phyloP scores from a whole-genome alignment of 768 basidiomycete genomes.

The Lactifluus pinguis region DNA sequence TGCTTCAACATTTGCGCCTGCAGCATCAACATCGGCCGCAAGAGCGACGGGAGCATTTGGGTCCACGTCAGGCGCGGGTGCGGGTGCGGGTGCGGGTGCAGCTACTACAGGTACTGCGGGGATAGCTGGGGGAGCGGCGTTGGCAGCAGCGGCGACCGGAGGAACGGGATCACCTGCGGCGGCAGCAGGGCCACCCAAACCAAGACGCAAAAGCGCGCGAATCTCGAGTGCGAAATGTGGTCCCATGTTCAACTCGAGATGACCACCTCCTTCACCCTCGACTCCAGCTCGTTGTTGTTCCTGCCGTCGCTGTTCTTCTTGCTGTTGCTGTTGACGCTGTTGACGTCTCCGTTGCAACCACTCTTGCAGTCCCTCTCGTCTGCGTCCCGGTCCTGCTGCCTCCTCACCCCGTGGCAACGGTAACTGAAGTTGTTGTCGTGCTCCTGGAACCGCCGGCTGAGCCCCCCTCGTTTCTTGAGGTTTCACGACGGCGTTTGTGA shows the following conservation, averaged over 20 bases:
- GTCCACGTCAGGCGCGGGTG: background rate
- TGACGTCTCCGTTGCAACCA: background rate
- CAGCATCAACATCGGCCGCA: background rate
- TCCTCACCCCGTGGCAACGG: background rate
- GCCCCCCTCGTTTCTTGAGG: background rate
- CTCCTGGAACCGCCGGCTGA: no score
- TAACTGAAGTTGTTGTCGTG: background rate
- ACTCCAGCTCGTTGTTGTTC: background rate
- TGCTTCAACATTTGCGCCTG: background rate
- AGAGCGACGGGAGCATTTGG: background rate
- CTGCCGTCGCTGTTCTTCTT: background rate
- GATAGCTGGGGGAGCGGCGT: background rate
- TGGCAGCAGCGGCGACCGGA: background rate
- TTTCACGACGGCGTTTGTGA: constrained; percentile 22
- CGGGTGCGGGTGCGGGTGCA: background rate
- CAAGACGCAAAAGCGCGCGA: background rate
- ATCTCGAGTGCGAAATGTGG: constrained; percentile 15
- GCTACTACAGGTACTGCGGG: background rate
- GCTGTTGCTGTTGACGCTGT: background rate
- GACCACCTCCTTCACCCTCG: constrained; percentile 15
- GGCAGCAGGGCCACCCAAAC: background rate
- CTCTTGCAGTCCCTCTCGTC: background rate
- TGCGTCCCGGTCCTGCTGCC: background rate
- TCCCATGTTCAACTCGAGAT: constrained; percentile 21
- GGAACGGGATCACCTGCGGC: background rate